A percentile compares a stretch with the other conserved stretches of the same genome.
Evolutionary conservation across 768 basidiomycete genomes (phyloP).

Genomic region (Xerocomellus dryophilus): DNA sequence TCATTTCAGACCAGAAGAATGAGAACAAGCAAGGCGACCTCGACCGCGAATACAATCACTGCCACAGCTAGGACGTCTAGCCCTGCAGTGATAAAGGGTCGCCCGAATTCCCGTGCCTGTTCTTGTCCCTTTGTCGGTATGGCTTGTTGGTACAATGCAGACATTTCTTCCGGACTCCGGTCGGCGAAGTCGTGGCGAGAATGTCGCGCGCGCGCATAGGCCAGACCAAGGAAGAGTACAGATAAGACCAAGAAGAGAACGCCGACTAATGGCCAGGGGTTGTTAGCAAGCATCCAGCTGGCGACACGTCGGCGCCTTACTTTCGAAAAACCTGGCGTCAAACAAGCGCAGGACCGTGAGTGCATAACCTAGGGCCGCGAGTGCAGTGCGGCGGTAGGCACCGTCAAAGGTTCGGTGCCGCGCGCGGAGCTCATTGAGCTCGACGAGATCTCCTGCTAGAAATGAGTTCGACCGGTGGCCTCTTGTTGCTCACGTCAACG

Average conservation of each 20-base stretch:
- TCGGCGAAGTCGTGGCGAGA: constrained; percentile 80
- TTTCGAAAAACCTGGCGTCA: constrained; percentile 66
- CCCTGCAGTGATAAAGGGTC: constrained; percentile 81
- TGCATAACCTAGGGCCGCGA: constrained; percentile 71
- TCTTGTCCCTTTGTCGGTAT: constrained; percentile 61
- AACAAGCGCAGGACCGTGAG: constrained; percentile 78
- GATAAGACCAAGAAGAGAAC: constrained; percentile 65
- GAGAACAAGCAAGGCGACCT: constrained; percentile 63
- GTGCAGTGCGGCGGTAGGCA: constrained; percentile 73
- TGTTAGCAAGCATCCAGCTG: neutral
- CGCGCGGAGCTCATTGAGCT: constrained; percentile 73
- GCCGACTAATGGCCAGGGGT: constrained; percentile 39
- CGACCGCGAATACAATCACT: constrained; percentile 56
- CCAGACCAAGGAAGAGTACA: constrained; percentile 51
- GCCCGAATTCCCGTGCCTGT: constrained; percentile 61
- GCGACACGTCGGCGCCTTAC: constrained; percentile 38
- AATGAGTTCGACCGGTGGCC: constrained; percentile 52
- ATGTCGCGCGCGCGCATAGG: constrained; percentile 60
- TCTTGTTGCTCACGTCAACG: constrained; percentile 22
- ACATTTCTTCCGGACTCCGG: constrained; percentile 34
- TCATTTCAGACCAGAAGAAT: constrained; percentile 43
- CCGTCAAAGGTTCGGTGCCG: constrained; percentile 81
- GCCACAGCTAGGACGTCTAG: constrained; percentile 61
- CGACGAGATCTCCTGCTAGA: constrained; percentile 48
- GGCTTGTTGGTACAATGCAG: constrained; percentile 33